Evolutionary conservation across 805 yeast genomes (phyloP), one percentile per base, ranked within the genome.

Genomic region (Nakazawaea molendinolei): DNA sequence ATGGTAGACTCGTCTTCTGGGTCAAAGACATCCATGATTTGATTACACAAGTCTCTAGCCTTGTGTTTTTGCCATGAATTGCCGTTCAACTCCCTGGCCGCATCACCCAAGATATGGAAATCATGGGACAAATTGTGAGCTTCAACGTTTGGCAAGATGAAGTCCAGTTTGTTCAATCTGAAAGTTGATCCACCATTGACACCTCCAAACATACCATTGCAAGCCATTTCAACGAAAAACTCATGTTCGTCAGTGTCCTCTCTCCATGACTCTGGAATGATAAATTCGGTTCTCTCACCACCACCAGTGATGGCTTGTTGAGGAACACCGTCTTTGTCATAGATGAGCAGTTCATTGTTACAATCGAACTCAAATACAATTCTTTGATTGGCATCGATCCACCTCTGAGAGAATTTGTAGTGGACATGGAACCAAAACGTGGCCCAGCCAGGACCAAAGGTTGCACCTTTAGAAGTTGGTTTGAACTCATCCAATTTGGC

Each of bases 391-490:
- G 67, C 65, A 16, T 64, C 53, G 8, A 60, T 46, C 84, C 85
- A 79, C 3, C 65, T 54, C 12, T 63, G 46, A 0, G 95, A 95
- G 5, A 90, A 63, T n/a, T 64, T 61, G 40, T 85, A 58, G 10
- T 67, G 59, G 15, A 90, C 61, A 46, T 76, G 72, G 59, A 92
- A 86, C 98, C 98, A 90, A 45, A 86, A 94, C 1, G 97, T 83
- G 40, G 90, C 80, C 98, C 98, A 90, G 10, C 94, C 82, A 3
- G 98, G 98, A 0, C 97, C 97, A 55, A 84, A 86, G 7, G 67
- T 60, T 46, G 84, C 79, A 16, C 92, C 94, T 45, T 76, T 77
- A 10, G 58, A 55, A n/a, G 85, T 80, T 17, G 65, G 61, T 45
- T 67, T 61, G 67, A 76, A 76, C 16, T 69, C 63, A 16, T 55